Evolutionary conservation across 1,139 yeast species (phyloP).

Genomic region (Magnusiomyces suaveolens): DNA sequence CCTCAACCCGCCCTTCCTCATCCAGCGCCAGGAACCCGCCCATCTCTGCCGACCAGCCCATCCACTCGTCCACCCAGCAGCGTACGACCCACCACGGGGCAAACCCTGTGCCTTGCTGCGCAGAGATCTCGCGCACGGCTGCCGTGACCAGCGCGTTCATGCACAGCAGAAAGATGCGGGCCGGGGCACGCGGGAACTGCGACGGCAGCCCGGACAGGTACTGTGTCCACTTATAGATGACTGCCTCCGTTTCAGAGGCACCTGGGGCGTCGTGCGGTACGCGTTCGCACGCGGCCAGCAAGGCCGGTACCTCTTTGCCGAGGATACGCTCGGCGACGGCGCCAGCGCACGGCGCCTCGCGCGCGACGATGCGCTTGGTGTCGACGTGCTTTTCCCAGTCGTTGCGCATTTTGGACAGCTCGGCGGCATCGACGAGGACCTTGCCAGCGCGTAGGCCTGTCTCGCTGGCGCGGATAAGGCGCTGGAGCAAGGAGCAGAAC

Average conservation of each 20-base stretch:
- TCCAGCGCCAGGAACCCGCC: constrained; percentile 45
- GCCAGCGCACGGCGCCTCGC: constrained; percentile 49
- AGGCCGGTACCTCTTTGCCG: constrained; percentile 36
- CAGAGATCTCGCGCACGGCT: constrained; percentile 56
- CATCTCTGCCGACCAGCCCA: constrained; percentile 58
- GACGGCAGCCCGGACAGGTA: constrained; percentile 41
- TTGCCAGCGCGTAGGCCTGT: constrained; percentile 49
- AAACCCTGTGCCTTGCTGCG: constrained; percentile 52
- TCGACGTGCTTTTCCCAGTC: constrained; percentile 53
- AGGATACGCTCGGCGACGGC: constrained; percentile 37
- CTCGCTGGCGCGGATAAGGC: constrained; percentile 51
- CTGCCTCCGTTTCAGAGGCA: constrained; percentile 22
- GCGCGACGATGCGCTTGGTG: constrained; percentile 40
- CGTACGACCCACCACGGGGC: constrained; percentile 72
- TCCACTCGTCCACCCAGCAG: constrained; percentile 71
- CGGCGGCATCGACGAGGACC: constrained; percentile 40
- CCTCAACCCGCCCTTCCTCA: no score
- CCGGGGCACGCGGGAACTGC: constrained; percentile 40
- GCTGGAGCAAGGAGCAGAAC: constrained; percentile 48
- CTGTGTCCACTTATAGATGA: constrained; percentile 35
- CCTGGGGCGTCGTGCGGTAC: neutral
- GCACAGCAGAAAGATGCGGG: constrained; percentile 48
- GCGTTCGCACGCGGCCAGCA: constrained; percentile 26
- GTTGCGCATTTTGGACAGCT: constrained; percentile 44
- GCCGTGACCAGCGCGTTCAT: constrained; percentile 50